Evolutionary conservation across 23 red algal genomes (phyloP).

Genomic region (Agarophyton chilense): DNA sequence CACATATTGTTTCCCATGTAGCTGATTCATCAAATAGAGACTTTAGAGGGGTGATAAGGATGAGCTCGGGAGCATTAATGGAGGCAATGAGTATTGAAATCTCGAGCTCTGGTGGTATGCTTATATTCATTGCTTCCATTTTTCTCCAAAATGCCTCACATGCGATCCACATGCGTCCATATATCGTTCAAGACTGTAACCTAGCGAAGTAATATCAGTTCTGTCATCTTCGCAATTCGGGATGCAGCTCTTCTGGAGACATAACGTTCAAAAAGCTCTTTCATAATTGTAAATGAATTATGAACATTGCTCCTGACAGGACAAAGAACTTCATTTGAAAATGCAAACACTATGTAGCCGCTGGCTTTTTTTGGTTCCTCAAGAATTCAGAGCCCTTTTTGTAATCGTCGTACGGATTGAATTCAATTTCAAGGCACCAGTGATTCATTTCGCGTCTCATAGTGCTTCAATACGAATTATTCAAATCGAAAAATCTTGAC

Average conservation of each 20-base stretch:
- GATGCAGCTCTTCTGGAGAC: constrained; percentile 23
- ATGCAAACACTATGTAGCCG: not conserved
- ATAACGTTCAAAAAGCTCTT: constrained; percentile 15
- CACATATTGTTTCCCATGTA: constrained; percentile 12
- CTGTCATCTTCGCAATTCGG: constrained; percentile 21
- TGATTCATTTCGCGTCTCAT: not conserved
- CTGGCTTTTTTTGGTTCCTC: constrained; percentile 19
- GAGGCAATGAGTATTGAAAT: constrained; percentile 26
- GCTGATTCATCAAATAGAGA: not conserved
- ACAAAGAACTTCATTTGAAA: constrained; percentile 2
- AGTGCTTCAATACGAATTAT: constrained; percentile 3
- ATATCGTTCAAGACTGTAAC: not conserved
- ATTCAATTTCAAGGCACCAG: not conserved
- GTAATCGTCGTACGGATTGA: not conserved
- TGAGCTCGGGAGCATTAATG: constrained; percentile 8
- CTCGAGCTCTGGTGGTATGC: not conserved
- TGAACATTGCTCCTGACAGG: not conserved
- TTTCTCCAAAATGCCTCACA: constrained; percentile 14
- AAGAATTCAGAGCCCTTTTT: not conserved
- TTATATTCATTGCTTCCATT: constrained; percentile 2
- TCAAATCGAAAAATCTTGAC: constrained; percentile 14
- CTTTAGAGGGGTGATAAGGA: constrained; percentile 19
- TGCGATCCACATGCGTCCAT: not conserved
- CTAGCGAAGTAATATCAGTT: constrained; percentile 3
- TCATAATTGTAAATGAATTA: constrained; percentile 9